Conservation (phyloP, 176 grass and related monocot species). For the Phoenix dactylifera region DNA sequence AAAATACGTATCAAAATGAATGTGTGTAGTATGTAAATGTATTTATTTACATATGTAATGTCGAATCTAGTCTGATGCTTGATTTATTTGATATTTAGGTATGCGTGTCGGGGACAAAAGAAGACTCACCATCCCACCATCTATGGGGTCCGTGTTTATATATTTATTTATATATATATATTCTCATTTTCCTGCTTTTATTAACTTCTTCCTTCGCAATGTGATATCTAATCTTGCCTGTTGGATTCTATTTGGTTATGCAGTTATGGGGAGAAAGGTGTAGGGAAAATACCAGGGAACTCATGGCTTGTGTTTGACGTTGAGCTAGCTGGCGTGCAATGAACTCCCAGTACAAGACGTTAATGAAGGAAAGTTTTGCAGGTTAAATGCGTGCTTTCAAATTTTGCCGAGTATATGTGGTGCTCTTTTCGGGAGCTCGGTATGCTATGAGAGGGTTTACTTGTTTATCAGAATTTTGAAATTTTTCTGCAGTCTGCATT, state of each 20-base stretch:
- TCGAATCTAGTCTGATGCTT: neutral
- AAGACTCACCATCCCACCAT: constrained; percentile 63
- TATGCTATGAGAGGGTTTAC: too few species aligned
- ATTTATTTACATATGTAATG: too few species aligned
- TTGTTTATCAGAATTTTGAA: too few species aligned
- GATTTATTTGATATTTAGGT: constrained; percentile 29
- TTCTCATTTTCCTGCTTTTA: neutral
- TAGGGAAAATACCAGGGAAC: constrained; percentile 61
- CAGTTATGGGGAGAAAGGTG: constrained; percentile 50
- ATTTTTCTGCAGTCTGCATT: too few species aligned
- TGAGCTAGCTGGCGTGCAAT: constrained; percentile 54
- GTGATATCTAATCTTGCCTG: constrained; percentile 2
- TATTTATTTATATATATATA: too few species aligned
- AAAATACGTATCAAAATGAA: neutral
- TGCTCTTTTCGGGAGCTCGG: too few species aligned
- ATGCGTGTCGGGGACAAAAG: constrained; percentile 96
- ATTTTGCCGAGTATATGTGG: too few species aligned
- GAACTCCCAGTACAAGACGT: constrained; percentile 1
- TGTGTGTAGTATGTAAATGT: neutral
- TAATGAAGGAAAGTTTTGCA: too few species aligned
- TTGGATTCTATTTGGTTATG: neutral
- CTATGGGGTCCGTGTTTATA: constrained; percentile 51
- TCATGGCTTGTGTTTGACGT: constrained; percentile 89
- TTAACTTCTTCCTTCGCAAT: neutral
- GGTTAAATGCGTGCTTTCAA: too few species aligned